phyloP scores from a whole-genome alignment of 768 basidiomycete species.

The Lentinula sp. region DNA sequence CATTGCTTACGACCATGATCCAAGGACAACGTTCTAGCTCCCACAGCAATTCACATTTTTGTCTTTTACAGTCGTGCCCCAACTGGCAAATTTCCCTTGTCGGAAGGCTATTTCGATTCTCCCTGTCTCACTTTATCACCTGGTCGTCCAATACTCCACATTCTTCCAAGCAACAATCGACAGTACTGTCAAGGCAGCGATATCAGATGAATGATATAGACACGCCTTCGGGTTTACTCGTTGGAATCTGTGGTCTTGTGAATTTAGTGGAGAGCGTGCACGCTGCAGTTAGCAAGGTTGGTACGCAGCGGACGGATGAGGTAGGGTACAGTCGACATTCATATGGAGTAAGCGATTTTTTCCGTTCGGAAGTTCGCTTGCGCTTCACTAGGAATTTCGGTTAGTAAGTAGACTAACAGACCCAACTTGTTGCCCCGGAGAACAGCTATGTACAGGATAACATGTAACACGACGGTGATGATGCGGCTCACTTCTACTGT shows the following conservation, averaged over 20 bases:
- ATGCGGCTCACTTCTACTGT: too few relatives aligned
- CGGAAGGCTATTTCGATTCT: slow-evolving; percentile 21
- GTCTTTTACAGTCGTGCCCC: slow-evolving; percentile 36
- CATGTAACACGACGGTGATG: too few relatives aligned
- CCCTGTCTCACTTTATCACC: slow-evolving; percentile 29
- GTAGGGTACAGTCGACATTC: slow-evolving; percentile 39
- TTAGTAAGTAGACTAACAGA: neutral
- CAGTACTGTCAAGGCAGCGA: slow-evolving; percentile 18
- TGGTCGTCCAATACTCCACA: slow-evolving; percentile 32
- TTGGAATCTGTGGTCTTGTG: slow-evolving; percentile 38
- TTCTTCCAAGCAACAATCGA: slow-evolving; percentile 27
- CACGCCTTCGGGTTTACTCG: slow-evolving; percentile 28
- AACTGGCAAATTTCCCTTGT: slow-evolving; percentile 20
- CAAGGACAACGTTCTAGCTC: slow-evolving; percentile 13
- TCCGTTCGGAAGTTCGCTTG: too few relatives aligned
- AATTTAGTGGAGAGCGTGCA: slow-evolving; percentile 27
- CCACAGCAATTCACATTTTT: slow-evolving; percentile 23
- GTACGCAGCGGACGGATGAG: slow-evolving; percentile 22
- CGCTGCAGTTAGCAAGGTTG: slow-evolving; percentile 24
- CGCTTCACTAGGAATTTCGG: neutral
- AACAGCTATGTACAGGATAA: too few relatives aligned
- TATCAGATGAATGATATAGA: slow-evolving; percentile 16
- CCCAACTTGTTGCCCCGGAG: too few relatives aligned
- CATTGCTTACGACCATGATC: slow-evolving; percentile 27
- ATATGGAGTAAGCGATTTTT: slow-evolving; percentile 15